Base-by-base conservation (phyloP, 352 stramenopile species). In the Aphanomyces astaci region DNA sequence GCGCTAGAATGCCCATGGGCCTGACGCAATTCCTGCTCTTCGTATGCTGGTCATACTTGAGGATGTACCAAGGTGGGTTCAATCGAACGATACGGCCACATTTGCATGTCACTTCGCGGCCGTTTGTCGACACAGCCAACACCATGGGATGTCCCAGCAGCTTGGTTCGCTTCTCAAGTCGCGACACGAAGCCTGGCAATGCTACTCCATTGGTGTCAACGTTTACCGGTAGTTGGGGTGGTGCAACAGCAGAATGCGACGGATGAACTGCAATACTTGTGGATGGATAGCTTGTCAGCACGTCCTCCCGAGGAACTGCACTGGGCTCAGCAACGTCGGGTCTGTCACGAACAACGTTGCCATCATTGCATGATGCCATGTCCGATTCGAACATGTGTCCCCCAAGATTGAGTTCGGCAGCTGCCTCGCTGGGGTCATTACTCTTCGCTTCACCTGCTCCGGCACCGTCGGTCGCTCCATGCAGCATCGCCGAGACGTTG, bases 31-130 rank as follows among this genome's bases (percentile, higher is more conserved):
- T 93, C 36, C 85, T 76, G 60, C 85, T 93, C 22, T 84, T 81
- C n/a, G 90, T 73, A 59, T 93, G 85, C 75, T 93, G 85, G 71
- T 93, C 85, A 39, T 85, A 93, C 71, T 93, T 93, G 51, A 89
- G 73, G 55, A 93, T 89, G 64, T 93, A 93, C 85, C 85, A 93
- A 31, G 85, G 79, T 33, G 85, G 85, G 27, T 93, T 93, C 17
- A 93, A 66, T 0, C 81, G 76, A 54, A 93, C 85, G 46, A 65
- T 76, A 45, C 82, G 81, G 2, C 85, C 82, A 68, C 85, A 93
- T 31, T 86, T 89, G 66, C 85, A 93, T 32, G 70, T 46, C 1
- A 93, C 76, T 9, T 73, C 73, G 5, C 82, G 78, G 2, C 85
- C 85, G 62, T 93, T 82, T 0, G 63, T 5, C 0, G 78, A 70